A percentile compares a stretch with the other conserved stretches of the same genome.
Conservation (phyloP, 768 basidiomycete species). For the Termitomyces sp. region DNA sequence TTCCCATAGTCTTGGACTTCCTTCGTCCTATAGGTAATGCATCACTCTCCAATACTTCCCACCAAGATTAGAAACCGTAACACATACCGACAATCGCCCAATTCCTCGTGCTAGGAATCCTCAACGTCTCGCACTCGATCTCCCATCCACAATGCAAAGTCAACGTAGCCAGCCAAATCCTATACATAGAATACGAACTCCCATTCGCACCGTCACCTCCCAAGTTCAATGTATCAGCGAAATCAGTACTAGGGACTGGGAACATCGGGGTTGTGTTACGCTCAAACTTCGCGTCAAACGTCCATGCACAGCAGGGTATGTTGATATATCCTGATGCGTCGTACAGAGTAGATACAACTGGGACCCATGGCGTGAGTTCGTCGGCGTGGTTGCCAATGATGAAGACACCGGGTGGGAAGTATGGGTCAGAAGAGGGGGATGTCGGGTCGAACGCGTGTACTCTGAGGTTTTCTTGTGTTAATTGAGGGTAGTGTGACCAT, state of each 20-base stretch:
- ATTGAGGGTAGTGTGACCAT: slow-evolving; percentile 73
- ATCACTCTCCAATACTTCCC: not conserved
- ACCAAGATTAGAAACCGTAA: slow-evolving; percentile 11
- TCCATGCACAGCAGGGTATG: slow-evolving; percentile 92
- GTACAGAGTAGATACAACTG: slow-evolving; percentile 68
- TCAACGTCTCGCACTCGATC: slow-evolving; percentile 78
- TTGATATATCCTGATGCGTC: slow-evolving; percentile 66
- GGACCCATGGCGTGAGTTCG: slow-evolving; percentile 94
- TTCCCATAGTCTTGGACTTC: slow-evolving; percentile 21
- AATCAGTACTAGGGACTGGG: slow-evolving; percentile 22
- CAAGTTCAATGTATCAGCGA: slow-evolving; percentile 45
- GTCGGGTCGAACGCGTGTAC: slow-evolving; percentile 74
- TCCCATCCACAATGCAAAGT: slow-evolving; percentile 79
- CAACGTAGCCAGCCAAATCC: slow-evolving; percentile 80
- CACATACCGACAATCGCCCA: slow-evolving; percentile 85
- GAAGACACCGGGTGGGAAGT: slow-evolving; percentile 52
- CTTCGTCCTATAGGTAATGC: slow-evolving; percentile 17
- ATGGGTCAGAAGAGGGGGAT: slow-evolving; percentile 15
- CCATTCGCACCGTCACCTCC: slow-evolving; percentile 58
- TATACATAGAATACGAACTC: slow-evolving; percentile 78
- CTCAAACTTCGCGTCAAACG: slow-evolving; percentile 66
- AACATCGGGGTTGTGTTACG: slow-evolving; percentile 38
- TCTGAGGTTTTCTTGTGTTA: slow-evolving; percentile 57
- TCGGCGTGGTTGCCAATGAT: slow-evolving; percentile 96
- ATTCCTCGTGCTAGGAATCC: slow-evolving; percentile 92